Evolutionary conservation across 768 basidiomycete species (phyloP), one percentile per base, ranked within the genome.

Genomic region (Lentinula lateritia): DNA sequence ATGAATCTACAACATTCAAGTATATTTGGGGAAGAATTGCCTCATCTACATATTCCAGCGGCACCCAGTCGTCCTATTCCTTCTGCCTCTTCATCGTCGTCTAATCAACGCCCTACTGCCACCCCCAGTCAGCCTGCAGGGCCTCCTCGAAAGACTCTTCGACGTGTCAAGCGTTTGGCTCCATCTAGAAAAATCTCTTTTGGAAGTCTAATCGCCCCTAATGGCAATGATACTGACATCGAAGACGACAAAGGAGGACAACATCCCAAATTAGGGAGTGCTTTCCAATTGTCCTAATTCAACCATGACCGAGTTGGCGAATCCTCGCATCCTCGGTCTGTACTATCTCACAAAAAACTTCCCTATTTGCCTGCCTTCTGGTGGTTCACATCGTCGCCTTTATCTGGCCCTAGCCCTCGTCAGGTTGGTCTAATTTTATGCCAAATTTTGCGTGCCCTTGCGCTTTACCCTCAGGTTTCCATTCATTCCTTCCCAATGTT

Each of bases 11-110:
- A 79, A 65, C 80, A 85, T 64, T 85, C 86, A 38, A 87, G 83
- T 66, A 87, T 87, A 66, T 82, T 88, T 65, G 89, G 87, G 42
- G 79, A 76, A 60, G 88, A 89, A 70, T 77, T 88, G 39, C 86
- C 85, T 41, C 75, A 71, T 52, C 73, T 80, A 32, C 75, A 76
- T 55, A 66, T 69, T 35, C 74, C 73, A 5, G 70, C 35, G 23
- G 52, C 70, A 13, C 67, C 69, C 15, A 61, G 56, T 42, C 62
- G 38, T 32, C 52, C 62, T 16, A 52, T 53, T 7, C n/a, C 65
- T 43, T 38, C 67, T 8, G 12, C 63, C 1, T 20, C 38, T 20
- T 18, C 53, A 12, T 56, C 63, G 16, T 50, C 28, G 23, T 59
- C 59, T 10, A 52, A 65, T 55, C 60, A 52, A n/a, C 15, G 68